Evolutionary conservation across 2,329 filamentous ascomycete genomes (phyloP).

Genomic region (Volutella citrinella): DNA sequence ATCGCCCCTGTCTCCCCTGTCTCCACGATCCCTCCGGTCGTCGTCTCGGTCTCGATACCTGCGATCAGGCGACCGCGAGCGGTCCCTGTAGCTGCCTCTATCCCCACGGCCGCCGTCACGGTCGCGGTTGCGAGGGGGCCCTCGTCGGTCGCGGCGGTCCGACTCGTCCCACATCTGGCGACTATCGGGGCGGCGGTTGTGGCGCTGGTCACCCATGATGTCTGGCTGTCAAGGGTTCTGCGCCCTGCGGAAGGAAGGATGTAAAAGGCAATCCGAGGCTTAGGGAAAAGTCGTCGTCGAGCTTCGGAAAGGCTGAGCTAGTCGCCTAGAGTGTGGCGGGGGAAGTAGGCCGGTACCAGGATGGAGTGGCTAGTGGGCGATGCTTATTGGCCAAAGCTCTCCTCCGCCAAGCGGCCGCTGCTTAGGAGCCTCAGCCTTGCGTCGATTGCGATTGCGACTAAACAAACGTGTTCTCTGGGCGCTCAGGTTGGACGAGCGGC

Average conservation of each 20-base stretch:
- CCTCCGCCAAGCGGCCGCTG: slow-evolving; percentile 2
- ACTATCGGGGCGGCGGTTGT: slow-evolving; percentile 45
- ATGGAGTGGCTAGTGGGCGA: too few relatives aligned
- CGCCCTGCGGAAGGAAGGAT: not conserved
- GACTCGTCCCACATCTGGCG: slow-evolving; percentile 60
- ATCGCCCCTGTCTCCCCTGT: slow-evolving; percentile 38
- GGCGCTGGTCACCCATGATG: slow-evolving; percentile 33
- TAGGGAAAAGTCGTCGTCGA: slow-evolving; percentile 1
- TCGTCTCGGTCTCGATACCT: too few relatives aligned
- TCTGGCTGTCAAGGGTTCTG: not conserved
- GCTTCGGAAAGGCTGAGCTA: slow-evolving; percentile 1
- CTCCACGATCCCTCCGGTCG: too few relatives aligned
- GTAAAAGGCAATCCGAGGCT: not conserved
- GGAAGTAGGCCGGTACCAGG: too few relatives aligned
- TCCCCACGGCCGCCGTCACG: slow-evolving; percentile 30
- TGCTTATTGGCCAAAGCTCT: slow-evolving; percentile 24
- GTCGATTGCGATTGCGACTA: too few relatives aligned
- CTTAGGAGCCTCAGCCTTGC: slow-evolving; percentile 23
- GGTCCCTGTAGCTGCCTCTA: too few relatives aligned
- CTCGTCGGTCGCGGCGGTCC: slow-evolving; percentile 36
- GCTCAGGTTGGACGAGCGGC: slow-evolving; percentile 8
- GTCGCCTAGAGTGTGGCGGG: slow-evolving; percentile 11
- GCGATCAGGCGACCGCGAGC: slow-evolving; percentile 35
- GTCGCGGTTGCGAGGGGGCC: slow-evolving; percentile 19
- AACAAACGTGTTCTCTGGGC: slow-evolving; percentile 25